Evolutionary conservation across 768 basidiomycete genomes (phyloP).

Genomic region (Erythrobasidium yunnanense): DNA sequence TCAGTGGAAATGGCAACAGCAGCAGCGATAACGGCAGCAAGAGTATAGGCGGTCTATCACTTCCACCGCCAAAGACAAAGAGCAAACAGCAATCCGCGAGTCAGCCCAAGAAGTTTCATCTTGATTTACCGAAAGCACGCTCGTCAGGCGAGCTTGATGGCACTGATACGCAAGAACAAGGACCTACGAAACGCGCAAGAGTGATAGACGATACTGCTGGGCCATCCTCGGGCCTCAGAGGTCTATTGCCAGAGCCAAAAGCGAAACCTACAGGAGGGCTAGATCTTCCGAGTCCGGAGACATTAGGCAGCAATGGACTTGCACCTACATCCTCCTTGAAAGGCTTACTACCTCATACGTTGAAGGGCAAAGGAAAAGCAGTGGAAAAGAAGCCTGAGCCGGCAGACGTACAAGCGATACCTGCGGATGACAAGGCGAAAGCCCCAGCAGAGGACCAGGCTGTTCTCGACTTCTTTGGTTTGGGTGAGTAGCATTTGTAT

Average conservation of each 20-base stretch:
- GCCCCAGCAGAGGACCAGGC: slow-evolving; percentile 3
- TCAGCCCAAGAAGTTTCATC: slow-evolving; percentile 24
- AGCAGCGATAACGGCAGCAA: background rate
- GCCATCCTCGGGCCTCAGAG: slow-evolving; percentile 6
- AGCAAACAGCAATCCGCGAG: background rate
- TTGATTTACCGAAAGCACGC: slow-evolving; percentile 17
- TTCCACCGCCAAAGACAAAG: slow-evolving; percentile 22
- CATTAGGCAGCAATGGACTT: too few relatives aligned
- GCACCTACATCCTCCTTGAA: too few relatives aligned
- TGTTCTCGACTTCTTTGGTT: slow-evolving; percentile 22
- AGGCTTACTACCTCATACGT: background rate
- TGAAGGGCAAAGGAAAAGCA: slow-evolving; percentile 8
- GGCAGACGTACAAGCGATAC: background rate
- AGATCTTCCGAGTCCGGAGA: background rate
- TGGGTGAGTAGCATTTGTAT: too few relatives aligned
- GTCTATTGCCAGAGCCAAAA: slow-evolving; percentile 10
- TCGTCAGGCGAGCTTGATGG: background rate
- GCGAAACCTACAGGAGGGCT: background rate
- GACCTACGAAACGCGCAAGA: background rate
- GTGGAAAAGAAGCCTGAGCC: background rate
- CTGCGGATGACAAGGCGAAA: background rate
- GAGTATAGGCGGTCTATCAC: slow-evolving; percentile 3
- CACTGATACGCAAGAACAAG: background rate
- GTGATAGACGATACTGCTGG: too few relatives aligned
- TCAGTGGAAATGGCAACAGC: background rate